Base-by-base conservation (phyloP, 2,329 filamentous ascomycete species). In the Nothophoma quercina region DNA sequence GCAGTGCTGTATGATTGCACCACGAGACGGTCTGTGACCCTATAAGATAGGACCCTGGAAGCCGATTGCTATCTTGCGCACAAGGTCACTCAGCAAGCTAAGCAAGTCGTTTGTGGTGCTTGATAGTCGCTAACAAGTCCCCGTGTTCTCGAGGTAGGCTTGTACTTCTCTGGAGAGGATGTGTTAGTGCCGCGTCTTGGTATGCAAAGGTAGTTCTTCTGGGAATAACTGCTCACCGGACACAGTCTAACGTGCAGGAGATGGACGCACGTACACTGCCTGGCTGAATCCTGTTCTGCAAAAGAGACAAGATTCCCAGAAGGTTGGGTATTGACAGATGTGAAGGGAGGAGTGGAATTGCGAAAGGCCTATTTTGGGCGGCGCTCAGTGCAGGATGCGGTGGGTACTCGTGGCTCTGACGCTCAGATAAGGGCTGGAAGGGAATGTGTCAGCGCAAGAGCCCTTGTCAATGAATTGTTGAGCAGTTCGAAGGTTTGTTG, bases 11-110 rank as follows among this genome's bases (percentile, higher is more conserved):
- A 61, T 71, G 67, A 67, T 65, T 63, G 69, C 67, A 66, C 68
- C 70, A 74, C 71, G 66, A 70, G 69, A 69, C 69, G 51, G 60
- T 68, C 65, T 67, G 70, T 73, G 70, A 68, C 60, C 59, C 62
- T 73, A 68, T 72, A 71, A 70, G 38, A 53, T n/a, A 44, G 64
- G 59, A 60, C 50, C 53, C 55, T 59, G 63, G 59, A 53, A 52
- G 49, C 48, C 59, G 69, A 67, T 73, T 72, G 71, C 65, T 70
- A 62, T 62, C 49, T 59, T 52, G 57, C 39, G 60, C 66, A 71
- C 71, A 71, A 65, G 63, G 63, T 65, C 65, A 65, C 57, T 62
- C 57, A 70, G 70, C 68, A 73, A 72, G 65, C 68, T 68, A 64
- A 59, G 54, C 42, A 44, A 53, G 51, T 67, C 56, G 65, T 57